phyloP scores from a whole-genome alignment of 306 rosid genomes.

The Cicer chorassanicum region DNA sequence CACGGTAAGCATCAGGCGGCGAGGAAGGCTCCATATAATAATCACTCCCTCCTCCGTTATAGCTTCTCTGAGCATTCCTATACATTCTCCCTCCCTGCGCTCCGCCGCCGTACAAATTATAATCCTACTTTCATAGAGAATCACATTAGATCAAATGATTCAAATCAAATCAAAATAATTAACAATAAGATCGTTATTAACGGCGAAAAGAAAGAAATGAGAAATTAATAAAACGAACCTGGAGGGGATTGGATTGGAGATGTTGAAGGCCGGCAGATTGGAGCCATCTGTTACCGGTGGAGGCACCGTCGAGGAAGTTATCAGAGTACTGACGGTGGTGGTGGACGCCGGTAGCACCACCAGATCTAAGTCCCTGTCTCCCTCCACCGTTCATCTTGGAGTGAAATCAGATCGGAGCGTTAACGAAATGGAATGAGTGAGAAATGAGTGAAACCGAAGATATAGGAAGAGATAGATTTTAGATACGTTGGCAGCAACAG shows the following conservation, averaged over 20 bases:
- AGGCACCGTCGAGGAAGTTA: conserved; percentile 63
- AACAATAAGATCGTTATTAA: neutral
- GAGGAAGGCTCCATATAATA: conserved; percentile 80
- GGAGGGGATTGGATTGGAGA: conserved; percentile 70
- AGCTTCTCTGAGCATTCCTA: conserved; percentile 72
- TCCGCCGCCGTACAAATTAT: conserved; percentile 69
- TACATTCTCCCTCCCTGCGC: conserved; percentile 80
- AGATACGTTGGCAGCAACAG: conserved; percentile 22
- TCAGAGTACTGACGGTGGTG: conserved; percentile 95
- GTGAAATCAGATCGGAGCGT: conserved; percentile 45
- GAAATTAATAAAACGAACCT: conserved; percentile 52
- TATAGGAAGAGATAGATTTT: conserved; percentile 44
- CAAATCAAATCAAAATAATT: conserved; percentile 34
- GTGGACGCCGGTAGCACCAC: conserved; percentile 70
- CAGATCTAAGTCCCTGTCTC: conserved; percentile 94
- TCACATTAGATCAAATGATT: conserved; percentile 17
- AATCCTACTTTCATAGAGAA: conserved; percentile 65
- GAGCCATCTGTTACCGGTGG: conserved; percentile 74
- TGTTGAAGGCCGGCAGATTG: conserved; percentile 97
- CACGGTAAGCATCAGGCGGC: conserved; percentile 67
- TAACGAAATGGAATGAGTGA: conserved; percentile 17
- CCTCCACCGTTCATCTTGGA: conserved; percentile 81
- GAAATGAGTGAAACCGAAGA: conserved; percentile 56
- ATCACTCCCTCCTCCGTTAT: conserved; percentile 64
- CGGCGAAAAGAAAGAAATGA: neutral